A percentile compares a stretch with the other conserved stretches of the same genome.
Conservation (phyloP, 805 yeast species). For the Zygosaccharomyces siamensis region DNA sequence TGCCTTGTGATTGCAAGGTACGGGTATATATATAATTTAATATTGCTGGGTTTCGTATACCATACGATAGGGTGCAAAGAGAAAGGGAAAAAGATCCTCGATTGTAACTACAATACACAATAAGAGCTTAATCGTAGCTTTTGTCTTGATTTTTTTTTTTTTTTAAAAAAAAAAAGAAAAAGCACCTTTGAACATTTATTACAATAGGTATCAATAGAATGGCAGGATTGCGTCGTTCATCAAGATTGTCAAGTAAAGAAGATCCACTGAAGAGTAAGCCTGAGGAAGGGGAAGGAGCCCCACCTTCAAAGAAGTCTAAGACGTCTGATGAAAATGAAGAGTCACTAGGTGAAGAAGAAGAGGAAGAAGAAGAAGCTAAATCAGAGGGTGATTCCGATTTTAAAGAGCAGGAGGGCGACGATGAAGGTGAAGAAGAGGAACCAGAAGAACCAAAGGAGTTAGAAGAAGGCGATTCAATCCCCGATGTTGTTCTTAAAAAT, state of each 20-base stretch:
- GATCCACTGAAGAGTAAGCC: not conserved
- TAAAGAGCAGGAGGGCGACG: not conserved
- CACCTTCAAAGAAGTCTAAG: conserved; percentile 4
- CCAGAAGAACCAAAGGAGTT: conserved; percentile 19
- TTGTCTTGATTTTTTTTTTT: conserved; percentile 1
- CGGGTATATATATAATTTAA: not conserved
- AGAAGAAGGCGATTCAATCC: conserved; percentile 59
- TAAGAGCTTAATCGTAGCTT: not conserved
- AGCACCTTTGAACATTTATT: too few species aligned
- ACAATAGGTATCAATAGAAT: not conserved
- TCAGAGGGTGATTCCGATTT: conserved; percentile 5
- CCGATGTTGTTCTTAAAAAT: conserved; percentile 56
- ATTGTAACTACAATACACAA: not conserved
- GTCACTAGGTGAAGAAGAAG: conserved; percentile 5
- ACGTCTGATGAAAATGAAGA: not conserved
- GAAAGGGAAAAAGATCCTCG: not conserved
- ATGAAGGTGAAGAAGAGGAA: conserved; percentile 7
- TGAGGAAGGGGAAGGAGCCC: conserved; percentile 1
- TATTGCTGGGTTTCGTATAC: not conserved
- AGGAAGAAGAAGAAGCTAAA: conserved; percentile 1
- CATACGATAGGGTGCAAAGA: not conserved
- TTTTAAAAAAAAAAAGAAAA: not conserved
- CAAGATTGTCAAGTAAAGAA: conserved; percentile 23
- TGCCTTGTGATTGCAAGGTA: not conserved
- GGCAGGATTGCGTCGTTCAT: conserved; percentile 32